Conservation (phyloP, 208 protist species). For the Crithidia brevicula region DNA sequence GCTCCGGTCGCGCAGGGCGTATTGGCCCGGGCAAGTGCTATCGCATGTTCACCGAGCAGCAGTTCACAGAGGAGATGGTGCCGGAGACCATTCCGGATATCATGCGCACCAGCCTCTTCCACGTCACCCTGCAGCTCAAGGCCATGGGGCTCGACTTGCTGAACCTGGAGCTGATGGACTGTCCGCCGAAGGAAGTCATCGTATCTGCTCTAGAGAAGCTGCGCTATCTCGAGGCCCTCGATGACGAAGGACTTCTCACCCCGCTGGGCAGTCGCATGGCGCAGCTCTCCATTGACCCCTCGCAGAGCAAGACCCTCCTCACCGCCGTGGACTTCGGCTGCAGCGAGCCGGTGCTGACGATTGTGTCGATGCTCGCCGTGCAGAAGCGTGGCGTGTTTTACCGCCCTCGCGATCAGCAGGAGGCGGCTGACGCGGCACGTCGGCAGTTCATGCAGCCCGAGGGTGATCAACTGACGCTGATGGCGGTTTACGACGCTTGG, state of each 20-base stretch:
- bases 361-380: conserved; percentile 98
- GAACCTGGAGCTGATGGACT: conserved; percentile 98
- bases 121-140: conserved; percentile 97
- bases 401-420: conserved; percentile 88
- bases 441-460: conserved; percentile 96
- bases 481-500: conserved; percentile 96
- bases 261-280: conserved; percentile 98
- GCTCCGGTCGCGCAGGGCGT: conserved; percentile 95
- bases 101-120: conserved; percentile 98
- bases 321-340: conserved; percentile 96
- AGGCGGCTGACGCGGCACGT: conserved; percentile 96
- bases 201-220: conserved; percentile 97
- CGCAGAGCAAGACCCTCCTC: conserved; percentile 98
- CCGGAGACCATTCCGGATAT: conserved; percentile 97
- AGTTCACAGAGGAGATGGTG: conserved; percentile 96
- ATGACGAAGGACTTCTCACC: conserved; percentile 98
- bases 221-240: conserved; percentile 97
- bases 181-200: conserved; percentile 94
- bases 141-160: conserved; percentile 98
- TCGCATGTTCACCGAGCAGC: conserved; percentile 97
- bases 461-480: conserved; percentile 98
- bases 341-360: conserved; percentile 97
- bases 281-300: conserved; percentile 99
- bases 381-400: conserved; percentile 94
- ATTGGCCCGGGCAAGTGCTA: conserved; percentile 97